These are phyloP conservation scores for Ehretia macrophylla DNA, from an alignment of 257 asterid species.

Conservation along the genomic window DNA sequence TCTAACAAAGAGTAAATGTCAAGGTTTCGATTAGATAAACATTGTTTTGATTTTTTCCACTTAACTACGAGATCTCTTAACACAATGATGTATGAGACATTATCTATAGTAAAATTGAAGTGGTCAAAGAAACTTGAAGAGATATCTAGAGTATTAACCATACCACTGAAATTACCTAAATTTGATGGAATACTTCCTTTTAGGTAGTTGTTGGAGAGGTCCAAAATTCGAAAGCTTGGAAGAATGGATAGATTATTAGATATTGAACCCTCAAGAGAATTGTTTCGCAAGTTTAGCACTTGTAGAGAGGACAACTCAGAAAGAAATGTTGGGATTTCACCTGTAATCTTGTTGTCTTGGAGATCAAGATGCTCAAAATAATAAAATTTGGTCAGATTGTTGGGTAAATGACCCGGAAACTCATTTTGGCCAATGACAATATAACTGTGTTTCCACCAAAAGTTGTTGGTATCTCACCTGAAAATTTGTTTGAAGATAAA, in stretches of 20 bases:
- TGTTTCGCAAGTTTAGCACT: slow-evolving; percentile 27
- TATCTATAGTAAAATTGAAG: too few relatives aligned
- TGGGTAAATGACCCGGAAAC: slow-evolving; percentile 22
- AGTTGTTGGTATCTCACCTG: slow-evolving; percentile 24
- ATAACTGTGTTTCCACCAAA: slow-evolving; percentile 18
- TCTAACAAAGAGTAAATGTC: slow-evolving; percentile 19
- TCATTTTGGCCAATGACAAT: slow-evolving; percentile 24
- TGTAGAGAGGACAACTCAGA: slow-evolving; percentile 15
- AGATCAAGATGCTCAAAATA: slow-evolving; percentile 28
- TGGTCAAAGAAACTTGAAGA: slow-evolving; percentile 3
- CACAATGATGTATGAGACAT: slow-evolving; percentile 14
- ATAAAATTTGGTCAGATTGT: slow-evolving; percentile 19
- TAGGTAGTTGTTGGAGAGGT: slow-evolving; percentile 21
- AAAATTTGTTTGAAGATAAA: slow-evolving; percentile 24
- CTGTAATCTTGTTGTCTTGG: slow-evolving; percentile 20
- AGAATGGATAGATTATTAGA: slow-evolving; percentile 19
- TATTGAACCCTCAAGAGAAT: slow-evolving; percentile 27
- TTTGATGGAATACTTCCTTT: slow-evolving; percentile 23
- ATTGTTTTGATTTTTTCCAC: slow-evolving; percentile 27
- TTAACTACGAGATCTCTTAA: slow-evolving; percentile 17
- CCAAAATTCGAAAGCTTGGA: slow-evolving; percentile 19
- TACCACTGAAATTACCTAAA: slow-evolving; percentile 20
- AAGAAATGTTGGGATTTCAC: slow-evolving; percentile 20
- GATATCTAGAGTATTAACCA: slow-evolving; percentile 18
- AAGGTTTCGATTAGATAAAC: slow-evolving; percentile 12